These are phyloP conservation scores for Catunica adiposa DNA, from an alignment of 2,329 filamentous ascomycete genomes.

Conservation along the genomic window DNA sequence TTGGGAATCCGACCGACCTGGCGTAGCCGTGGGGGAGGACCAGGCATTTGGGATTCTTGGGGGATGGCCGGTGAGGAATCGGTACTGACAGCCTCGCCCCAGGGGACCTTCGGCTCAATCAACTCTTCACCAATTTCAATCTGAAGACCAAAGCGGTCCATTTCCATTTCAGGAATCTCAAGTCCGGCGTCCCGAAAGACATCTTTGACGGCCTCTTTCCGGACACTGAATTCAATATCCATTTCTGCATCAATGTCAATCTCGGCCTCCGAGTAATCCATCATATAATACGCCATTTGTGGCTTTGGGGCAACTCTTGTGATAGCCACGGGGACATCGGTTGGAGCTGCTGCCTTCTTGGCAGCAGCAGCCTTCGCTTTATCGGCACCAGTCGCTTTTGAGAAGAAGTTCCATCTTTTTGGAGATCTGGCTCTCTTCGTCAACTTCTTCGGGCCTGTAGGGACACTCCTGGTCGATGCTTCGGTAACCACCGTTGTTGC, in stretches of 20 bases:
- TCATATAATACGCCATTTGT: background rate
- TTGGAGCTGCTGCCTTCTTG: background rate
- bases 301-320: background rate
- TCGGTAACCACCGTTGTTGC: background rate
- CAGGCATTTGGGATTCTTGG: background rate
- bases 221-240: background rate
- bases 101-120: background rate
- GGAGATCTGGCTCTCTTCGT: conserved; percentile 39
- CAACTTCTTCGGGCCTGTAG: conserved; percentile 32
- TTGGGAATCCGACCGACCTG: conserved; percentile 77
- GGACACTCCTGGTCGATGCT: background rate
- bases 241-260: conserved; percentile 4
- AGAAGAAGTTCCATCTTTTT: conserved; percentile 48
- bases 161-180: background rate
- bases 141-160: background rate
- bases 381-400: conserved; percentile 30
- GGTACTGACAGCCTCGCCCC: background rate
- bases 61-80: conserved; percentile 5
- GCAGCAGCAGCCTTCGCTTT: conserved; percentile 21
- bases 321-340: conserved; percentile 19
- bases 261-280: background rate
- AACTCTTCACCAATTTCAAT: conserved; percentile 2
- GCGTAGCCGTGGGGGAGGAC: conserved; percentile 36
- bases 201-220: background rate
- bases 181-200: background rate